Conservation (phyloP, 2,329 filamentous ascomycete genomes). For the Lachnellula occidentalis region DNA sequence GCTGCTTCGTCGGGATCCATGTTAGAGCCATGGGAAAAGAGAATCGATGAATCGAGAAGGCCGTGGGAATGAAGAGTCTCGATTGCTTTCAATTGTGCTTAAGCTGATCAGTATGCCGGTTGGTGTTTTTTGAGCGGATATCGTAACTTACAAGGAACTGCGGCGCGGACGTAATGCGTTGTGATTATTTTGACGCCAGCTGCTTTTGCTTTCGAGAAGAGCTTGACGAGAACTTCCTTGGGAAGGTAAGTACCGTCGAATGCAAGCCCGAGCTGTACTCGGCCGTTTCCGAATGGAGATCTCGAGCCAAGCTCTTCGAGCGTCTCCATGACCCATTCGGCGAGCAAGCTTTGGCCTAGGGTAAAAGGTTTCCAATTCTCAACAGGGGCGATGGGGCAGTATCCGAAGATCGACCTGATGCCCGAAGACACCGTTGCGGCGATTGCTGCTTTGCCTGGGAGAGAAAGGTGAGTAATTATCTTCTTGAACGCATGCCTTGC, state of each 20-base stretch:
- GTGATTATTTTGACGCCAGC: slow-evolving; percentile 38
- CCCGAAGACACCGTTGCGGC: slow-evolving; percentile 39
- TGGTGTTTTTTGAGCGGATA: background rate
- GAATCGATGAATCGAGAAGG: slow-evolving; percentile 37
- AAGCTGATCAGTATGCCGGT: background rate
- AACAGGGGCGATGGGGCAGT: slow-evolving; percentile 32
- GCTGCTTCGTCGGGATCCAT: slow-evolving; percentile 32
- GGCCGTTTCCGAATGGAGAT: slow-evolving; percentile 29
- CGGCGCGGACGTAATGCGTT: slow-evolving; percentile 31
- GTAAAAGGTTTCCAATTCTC: slow-evolving; percentile 29
- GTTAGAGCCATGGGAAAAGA: slow-evolving; percentile 38
- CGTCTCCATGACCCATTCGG: slow-evolving; percentile 34
- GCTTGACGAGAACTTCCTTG: slow-evolving; percentile 31
- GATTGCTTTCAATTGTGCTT: slow-evolving; percentile 4
- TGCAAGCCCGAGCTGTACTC: slow-evolving; percentile 39
- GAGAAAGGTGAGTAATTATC: slow-evolving; percentile 1
- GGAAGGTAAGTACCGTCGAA: slow-evolving; percentile 40
- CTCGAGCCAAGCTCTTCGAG: slow-evolving; percentile 32
- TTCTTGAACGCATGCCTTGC: slow-evolving; percentile 4
- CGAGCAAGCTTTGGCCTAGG: slow-evolving; percentile 25
- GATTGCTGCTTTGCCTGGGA: slow-evolving; percentile 31
- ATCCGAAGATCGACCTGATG: slow-evolving; percentile 42
- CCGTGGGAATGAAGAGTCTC: slow-evolving; percentile 31
- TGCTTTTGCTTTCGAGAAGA: slow-evolving; percentile 35
- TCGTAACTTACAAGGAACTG: slow-evolving; percentile 1